Evolutionary conservation across 2,329 filamentous ascomycete genomes (phyloP).

Genomic region (Diplodia intermedia): DNA sequence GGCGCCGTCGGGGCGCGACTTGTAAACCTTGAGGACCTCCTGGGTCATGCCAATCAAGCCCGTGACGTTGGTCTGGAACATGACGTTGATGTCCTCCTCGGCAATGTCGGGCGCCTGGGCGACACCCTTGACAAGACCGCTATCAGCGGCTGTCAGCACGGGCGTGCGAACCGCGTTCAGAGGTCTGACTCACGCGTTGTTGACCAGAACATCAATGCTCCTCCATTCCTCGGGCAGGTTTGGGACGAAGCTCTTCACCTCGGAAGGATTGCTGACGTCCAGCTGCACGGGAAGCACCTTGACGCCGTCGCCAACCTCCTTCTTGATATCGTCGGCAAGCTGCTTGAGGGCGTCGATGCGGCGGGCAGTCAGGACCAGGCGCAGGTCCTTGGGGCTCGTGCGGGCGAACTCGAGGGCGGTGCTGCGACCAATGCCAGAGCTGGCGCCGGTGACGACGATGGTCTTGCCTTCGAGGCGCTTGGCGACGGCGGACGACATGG

Average conservation of each 20-base stretch:
- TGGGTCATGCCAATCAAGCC: constrained; percentile 98
- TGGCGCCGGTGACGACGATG: constrained; percentile 88
- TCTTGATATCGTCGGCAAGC: constrained; percentile 76
- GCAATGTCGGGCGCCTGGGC: constrained; percentile 84
- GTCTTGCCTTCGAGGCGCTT: constrained; percentile 94
- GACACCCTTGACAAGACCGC: constrained; percentile 87
- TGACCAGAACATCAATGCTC: constrained; percentile 87
- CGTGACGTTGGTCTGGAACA: constrained; percentile 93
- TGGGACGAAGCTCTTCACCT: constrained; percentile 75
- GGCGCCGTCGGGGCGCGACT: constrained; percentile 71
- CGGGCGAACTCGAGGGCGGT: constrained; percentile 92
- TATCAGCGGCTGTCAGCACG: constrained; percentile 45
- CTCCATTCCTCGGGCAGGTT: constrained; percentile 80
- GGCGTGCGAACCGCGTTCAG: background rate
- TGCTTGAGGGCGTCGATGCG: constrained; percentile 78
- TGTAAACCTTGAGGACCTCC: constrained; percentile 82
- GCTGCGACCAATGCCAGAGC: constrained; percentile 84
- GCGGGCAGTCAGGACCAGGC: constrained; percentile 87
- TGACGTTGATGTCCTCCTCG: constrained; percentile 80
- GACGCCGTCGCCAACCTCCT: constrained; percentile 77
- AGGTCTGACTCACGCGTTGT: constrained; percentile 76
- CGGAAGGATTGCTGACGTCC: constrained; percentile 81
- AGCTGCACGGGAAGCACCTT: constrained; percentile 83
- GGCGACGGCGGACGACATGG: constrained; percentile 72
- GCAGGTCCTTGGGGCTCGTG: constrained; percentile 78